Conservation (phyloP, 192 early-diverging fungal genomes). For the Backusella parvicylindrica region DNA sequence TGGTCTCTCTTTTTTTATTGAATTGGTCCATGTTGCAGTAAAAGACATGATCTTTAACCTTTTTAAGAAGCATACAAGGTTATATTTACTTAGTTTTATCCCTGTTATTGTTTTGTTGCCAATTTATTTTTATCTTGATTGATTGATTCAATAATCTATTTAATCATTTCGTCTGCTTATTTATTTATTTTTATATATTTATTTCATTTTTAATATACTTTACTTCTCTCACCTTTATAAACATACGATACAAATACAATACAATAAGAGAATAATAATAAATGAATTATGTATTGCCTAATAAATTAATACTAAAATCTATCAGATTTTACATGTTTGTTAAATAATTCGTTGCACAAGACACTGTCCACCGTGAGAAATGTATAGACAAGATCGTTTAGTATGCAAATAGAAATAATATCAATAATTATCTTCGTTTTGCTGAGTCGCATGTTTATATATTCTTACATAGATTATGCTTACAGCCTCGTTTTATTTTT, state of each 20-base stretch:
- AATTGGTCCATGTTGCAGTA: not conserved
- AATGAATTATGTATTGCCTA: not conserved
- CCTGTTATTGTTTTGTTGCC: not conserved
- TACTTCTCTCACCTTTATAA: not conserved
- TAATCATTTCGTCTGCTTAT: not conserved
- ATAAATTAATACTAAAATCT: not conserved
- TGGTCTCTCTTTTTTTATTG: not conserved
- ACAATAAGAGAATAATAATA: not conserved
- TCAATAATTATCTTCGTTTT: not conserved
- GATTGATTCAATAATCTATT: not conserved
- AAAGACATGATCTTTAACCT: not conserved
- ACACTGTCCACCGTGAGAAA: slow-evolving; percentile 4
- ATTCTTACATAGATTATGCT: not conserved
- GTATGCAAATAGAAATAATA: not conserved
- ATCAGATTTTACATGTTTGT: not conserved
- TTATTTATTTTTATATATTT: not conserved
- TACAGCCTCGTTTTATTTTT: not conserved
- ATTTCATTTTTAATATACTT: not conserved
- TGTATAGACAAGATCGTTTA: not conserved
- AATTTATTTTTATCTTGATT: not conserved
- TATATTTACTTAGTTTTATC: not conserved
- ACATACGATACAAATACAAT: too few relatives aligned
- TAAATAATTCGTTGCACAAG: not conserved
- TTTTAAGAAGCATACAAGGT: not conserved
- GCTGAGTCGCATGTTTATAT: not conserved